Conservation (phyloP, 345 rosid genomes). For the Salix arbutifolia region DNA sequence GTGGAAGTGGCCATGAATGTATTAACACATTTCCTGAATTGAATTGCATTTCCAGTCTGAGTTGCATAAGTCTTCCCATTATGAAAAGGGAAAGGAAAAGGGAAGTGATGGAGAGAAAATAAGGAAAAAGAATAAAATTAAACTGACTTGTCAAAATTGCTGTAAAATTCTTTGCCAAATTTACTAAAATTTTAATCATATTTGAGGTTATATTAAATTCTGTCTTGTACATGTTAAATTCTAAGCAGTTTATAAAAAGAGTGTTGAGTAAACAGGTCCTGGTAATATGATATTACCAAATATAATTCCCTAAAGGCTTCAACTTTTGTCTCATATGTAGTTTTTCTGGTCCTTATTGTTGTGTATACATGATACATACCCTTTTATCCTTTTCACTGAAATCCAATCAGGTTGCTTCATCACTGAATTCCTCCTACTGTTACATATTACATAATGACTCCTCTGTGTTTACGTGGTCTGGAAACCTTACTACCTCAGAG, state of each 20-base stretch:
- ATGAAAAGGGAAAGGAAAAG: too few species aligned
- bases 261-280: not conserved
- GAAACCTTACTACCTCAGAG: conserved; percentile 68
- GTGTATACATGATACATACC: conserved; percentile 1
- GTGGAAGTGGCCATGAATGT: not conserved
- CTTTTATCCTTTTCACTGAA: conserved; percentile 7
- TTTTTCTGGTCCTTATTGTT: not conserved
- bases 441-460: conserved; percentile 81
- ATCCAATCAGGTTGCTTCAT: conserved; percentile 64
- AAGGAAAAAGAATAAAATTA: too few species aligned
- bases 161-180: too few species aligned
- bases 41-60: too few species aligned
- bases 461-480: conserved; percentile 84
- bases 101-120: too few species aligned
- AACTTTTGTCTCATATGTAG: not conserved
- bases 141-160: too few species aligned
- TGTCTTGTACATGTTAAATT: too few species aligned
- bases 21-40: too few species aligned
- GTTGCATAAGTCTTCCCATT: too few species aligned
- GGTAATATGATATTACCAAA: not conserved
- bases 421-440: conserved; percentile 87
- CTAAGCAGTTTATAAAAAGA: too few species aligned
- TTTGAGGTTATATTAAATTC: too few species aligned
- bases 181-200: too few species aligned
- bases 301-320: not conserved